Conservation (phyloP, 2,329 filamentous ascomycete species). For the Ploettnerulaceae sp. region DNA sequence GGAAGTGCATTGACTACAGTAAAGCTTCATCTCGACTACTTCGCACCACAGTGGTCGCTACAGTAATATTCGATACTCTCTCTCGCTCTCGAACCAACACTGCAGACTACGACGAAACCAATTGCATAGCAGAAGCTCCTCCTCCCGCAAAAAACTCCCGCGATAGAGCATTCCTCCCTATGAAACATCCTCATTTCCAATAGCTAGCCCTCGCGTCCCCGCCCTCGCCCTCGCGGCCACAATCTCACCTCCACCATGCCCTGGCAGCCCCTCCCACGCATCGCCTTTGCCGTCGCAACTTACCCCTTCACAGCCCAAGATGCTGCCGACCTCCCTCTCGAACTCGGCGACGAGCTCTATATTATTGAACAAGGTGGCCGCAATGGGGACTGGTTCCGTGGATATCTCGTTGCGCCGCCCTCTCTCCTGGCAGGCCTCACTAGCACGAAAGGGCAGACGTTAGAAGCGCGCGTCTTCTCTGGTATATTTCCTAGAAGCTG, state of each 20-base stretch:
- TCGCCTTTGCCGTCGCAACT: conserved; percentile 95
- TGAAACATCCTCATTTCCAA: conserved; percentile 16
- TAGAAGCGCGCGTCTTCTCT: conserved; percentile 96
- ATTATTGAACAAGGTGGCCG: conserved; percentile 91
- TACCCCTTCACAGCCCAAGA: conserved; percentile 87
- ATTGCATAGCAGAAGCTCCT: background rate
- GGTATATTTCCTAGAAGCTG: conserved; percentile 94
- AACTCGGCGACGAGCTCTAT: conserved; percentile 97
- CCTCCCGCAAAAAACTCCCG: background rate
- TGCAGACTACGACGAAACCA: background rate
- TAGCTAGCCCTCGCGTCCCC: conserved; percentile 2
- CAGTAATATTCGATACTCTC: background rate
- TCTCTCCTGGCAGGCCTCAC: conserved; percentile 89
- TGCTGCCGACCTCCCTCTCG: conserved; percentile 87
- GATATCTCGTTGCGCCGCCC: conserved; percentile 91
- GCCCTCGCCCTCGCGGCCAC: background rate
- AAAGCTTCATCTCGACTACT: no score
- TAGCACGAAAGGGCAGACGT: conserved; percentile 82
- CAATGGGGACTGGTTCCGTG: conserved; percentile 87
- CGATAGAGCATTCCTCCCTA: conserved; percentile 11
- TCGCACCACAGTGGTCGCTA: no score
- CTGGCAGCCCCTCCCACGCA: conserved; percentile 94
- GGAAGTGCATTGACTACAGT: no score
- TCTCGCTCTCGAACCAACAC: background rate
- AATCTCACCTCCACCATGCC: conserved; percentile 55